phyloP scores from a whole-genome alignment of 1,284 basidiomycete genomes.

The Cryptococcus depauperatus region DNA sequence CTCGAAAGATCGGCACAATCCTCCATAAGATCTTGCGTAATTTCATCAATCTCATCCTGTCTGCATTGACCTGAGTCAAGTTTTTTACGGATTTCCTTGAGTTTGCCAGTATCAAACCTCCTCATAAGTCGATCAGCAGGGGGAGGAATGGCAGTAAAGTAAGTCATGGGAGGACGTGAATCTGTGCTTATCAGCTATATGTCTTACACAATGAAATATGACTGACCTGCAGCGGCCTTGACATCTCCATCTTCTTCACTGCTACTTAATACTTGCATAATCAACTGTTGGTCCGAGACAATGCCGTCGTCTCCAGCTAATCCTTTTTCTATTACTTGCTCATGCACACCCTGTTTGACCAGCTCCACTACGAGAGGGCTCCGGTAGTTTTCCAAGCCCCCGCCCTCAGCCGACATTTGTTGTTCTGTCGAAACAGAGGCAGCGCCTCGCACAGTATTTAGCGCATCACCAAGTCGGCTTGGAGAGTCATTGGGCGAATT shows the following conservation, averaged over 20 bases:
- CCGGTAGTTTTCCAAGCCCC: slow-evolving; percentile 85
- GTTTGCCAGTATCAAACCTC: slow-evolving; percentile 85
- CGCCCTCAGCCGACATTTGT: slow-evolving; percentile 66
- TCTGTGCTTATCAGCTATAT: slow-evolving; percentile 13
- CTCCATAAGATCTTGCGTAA: slow-evolving; percentile 81
- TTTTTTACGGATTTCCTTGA: slow-evolving; percentile 88
- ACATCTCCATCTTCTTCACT: slow-evolving; percentile 76
- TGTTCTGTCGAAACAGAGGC: slow-evolving; percentile 79
- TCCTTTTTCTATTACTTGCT: slow-evolving; percentile 44
- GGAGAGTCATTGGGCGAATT: slow-evolving; percentile 20
- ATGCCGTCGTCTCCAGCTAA: slow-evolving; percentile 46
- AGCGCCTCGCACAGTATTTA: slow-evolving; percentile 60
- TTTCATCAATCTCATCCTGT: slow-evolving; percentile 80
- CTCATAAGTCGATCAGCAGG: slow-evolving; percentile 66
- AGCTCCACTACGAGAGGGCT: slow-evolving; percentile 83
- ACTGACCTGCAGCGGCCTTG: slow-evolving; percentile 68
- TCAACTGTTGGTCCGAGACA: slow-evolving; percentile 85
- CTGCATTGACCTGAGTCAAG: slow-evolving; percentile 73
- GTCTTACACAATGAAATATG: neutral
- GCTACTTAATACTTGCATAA: slow-evolving; percentile 81
- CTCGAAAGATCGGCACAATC: slow-evolving; percentile 64
- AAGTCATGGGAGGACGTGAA: slow-evolving; percentile 49
- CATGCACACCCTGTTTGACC: slow-evolving; percentile 75
- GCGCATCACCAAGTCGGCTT: slow-evolving; percentile 46
- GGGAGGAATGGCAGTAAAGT: slow-evolving; percentile 84